Base-by-base conservation (phyloP, 768 basidiomycete genomes). In the Crassisporium funariophilum region DNA sequence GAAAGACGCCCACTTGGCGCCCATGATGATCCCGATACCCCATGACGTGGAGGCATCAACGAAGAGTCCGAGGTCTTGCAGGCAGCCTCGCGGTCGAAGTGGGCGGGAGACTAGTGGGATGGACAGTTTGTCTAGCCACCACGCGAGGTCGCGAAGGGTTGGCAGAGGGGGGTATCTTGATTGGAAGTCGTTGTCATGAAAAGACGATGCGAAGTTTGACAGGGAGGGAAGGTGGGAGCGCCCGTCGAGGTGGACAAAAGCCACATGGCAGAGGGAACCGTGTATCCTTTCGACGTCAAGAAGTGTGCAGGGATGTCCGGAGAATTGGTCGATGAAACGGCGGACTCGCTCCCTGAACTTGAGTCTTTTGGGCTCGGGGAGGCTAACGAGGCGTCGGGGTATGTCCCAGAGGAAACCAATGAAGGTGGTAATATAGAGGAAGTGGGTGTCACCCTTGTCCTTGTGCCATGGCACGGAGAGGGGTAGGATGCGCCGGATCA, bases 321-420 rank as follows among this genome's bases (percentile, higher is more conserved):
- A 15, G 29, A 43, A 53, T 13, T 2, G 2, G 8, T 39, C 23
- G 22, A 58, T 44, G 41, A 62, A 62, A 4, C 10, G 24, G 2
- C 15, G 5, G 6, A 58, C 46, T 1, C 58, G 34, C 3, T 29
- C 31, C 1, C 64, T 53, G 54, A 64, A 68, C 24, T 65, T 69
- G 1, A 53, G 22, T 0, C 55, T 43, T 37, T 71, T 74, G 10
- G 36, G 21, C 13, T 62, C 56, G 0, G 65, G 66, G 5, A 74
- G 58, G 3, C 56, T 55, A 0, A 72, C 67, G 0, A 25, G 45
- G 7, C 50, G 54, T 0, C 21, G 5, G 1, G 25, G 25, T 12
- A 73, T 40, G 40, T 68, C 55, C 72, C 70, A 73, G 0, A 47
- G 39, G 44, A 72, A 65, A 9, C 70, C 67, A 12, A 70, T 59